Base-by-base conservation (phyloP, 139 green algal genomes). In the Chlamydomonas schloesseri region DNA sequence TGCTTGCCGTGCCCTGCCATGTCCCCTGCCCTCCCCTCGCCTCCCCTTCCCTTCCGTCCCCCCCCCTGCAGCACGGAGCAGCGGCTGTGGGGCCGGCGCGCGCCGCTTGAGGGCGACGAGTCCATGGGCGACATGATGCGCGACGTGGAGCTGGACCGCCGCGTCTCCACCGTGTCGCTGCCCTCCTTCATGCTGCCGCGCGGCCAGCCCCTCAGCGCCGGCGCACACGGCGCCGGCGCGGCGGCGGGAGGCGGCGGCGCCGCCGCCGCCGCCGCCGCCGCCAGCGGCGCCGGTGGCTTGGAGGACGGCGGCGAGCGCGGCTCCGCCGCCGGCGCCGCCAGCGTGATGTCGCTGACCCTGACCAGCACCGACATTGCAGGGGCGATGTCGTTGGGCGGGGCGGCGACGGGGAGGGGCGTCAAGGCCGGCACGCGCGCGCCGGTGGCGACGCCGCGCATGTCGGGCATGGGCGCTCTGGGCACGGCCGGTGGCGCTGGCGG, bases 41-140 rank as follows among this genome's bases (percentile, higher is more conserved):
- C n/a, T n/a, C n/a, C n/a, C 53, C 53, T 15, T 13, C 13, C 53
- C 53, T 15, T 13, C 15, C 53, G 13, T 58, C 15, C 13, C 14
- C 57, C 57, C 57, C 4, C 53, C 36, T 26, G 36, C 78, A 84
- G 78, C n/a, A 84, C 78, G 64, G 64, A 84, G 20, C 78, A 36
- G 21, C 78, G 78, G 78, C 64, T 84, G 64, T 36, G 37, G 26
- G 78, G 55, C 33, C 78, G 78, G n/a, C 78, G 78, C 0, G 37
- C 62, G 5, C 78, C 78, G 26, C 65, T 84, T 31, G 78, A 64
- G n/a, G 78, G 78, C 2, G 78, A 84, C 78, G 78, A 84, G 64
- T 26, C 15, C 42, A 3, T 73, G 42, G 64, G 65, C 29, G 42
- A n/a, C 28, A 53, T 74, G 42, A 74, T 84, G 78, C 34, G 75